Base-by-base conservation (phyloP, 495 filamentous ascomycete species). In the Tuber calosporum region DNA sequence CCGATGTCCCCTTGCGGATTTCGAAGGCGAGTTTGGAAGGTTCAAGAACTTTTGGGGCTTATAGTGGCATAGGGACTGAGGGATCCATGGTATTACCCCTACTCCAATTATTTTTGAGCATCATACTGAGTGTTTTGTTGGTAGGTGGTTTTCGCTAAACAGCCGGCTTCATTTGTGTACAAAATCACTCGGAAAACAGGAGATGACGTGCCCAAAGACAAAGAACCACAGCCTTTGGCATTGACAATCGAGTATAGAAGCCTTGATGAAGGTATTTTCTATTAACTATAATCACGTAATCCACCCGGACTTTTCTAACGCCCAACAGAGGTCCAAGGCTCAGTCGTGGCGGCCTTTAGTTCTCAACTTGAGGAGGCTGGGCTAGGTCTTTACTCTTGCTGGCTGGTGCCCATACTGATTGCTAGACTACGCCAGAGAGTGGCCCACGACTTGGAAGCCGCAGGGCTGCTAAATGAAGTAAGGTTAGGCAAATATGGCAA, bases 101-200 rank as follows among this genome's bases (percentile, higher is more conserved):
- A 19, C 53, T 20, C 11, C 67, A 13, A 19, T 30, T 43, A n/a
- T 73, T 66, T 36, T 30, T 30, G 62, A 30, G 8, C 11, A 20
- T 8, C 3, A 30, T 66, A 43, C 42, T 11, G 90, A 20, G 82
- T 62, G 3, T 26, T 41, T 34, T 2, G 26, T 69, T 6, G 38
- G 8, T 40, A 78, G 76, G 68, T 89, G 62, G 88, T 97, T 11
- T 96, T 93, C 81, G 87, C 90, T 2, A 90, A 89, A 70, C 92
- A 96, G 76, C 92, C 96, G 0, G 89, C 91, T 4, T 90, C 89
- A 37, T 83, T 97, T n/a, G 84, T 92, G 1, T 97, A 95, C 83
- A 92, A 91, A 81, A 92, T 97, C 72, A 86, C 78, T 8, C 81
- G 84, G n/a, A 85, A 84, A 53, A 66, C 73, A 11, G 81, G 77